Base-by-base conservation (phyloP, 2,329 filamentous ascomycete species). In the Scedosporium aurantiacum region DNA sequence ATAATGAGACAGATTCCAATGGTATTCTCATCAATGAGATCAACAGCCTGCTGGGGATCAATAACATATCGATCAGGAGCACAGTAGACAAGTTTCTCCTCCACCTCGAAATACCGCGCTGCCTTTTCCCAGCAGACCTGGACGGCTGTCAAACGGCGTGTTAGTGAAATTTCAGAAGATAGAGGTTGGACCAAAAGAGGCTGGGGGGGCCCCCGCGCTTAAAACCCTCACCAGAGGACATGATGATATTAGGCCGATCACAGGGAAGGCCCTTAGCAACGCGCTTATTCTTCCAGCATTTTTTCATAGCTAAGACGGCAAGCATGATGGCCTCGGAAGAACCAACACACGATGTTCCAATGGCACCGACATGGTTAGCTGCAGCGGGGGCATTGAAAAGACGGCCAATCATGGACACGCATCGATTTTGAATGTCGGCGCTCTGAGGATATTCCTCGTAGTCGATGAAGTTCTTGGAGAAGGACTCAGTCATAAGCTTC, bases 51-150 rank as follows among this genome's bases (percentile, higher is more conserved):
- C 64, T 80, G 74, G 0, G 85, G 84, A 67, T 87, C 84, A 63
- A 88, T 82, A 60, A 87, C 82, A 67, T 78, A 87, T 64, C 85
- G 78, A 0, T 85, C 81, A 2, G 75, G 74, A 0, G 82, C 82
- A 73, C 84, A 87, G 72, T 83, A 85, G 37, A 87, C 83, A 7
- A 82, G 91, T 75, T 89, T 90, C 79, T 97, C 92, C 67, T 97
- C 93, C 50, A 97, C 83, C 69, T 97, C 93, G 68, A 96, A 94
- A 77, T 95, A 96, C 59, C 91, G 82, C 4, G 88, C 85, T 0
- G 88, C 87, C 79, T 97, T 97, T 74, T 97, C 91, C 92, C 92
- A 97, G 80, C 91, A 96, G 47, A 97, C 93, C 76, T 97, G 93
- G 2, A 97, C 93, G 37, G 93, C 92, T 62, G 27, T 43, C n/a